These are phyloP conservation scores for Penicillium sp. DNA, from an alignment of 2,329 filamentous ascomycete genomes.

Conservation along the genomic window DNA sequence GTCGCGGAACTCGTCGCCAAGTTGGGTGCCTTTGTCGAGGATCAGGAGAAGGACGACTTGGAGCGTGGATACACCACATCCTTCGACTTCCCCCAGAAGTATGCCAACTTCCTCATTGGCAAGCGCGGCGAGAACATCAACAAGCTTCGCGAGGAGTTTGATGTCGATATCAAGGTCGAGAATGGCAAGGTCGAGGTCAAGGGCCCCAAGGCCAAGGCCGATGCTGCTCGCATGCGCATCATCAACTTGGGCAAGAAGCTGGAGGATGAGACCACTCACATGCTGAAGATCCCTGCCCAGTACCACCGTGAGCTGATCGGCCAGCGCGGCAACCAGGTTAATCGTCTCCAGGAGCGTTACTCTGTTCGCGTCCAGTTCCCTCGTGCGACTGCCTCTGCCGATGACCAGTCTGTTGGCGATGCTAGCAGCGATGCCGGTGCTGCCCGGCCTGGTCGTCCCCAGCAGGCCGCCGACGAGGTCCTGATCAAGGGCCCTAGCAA, in stretches of 20 bases:
- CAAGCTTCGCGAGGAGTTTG: conserved; percentile 71
- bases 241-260: conserved; percentile 77
- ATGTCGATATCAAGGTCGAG: conserved; percentile 83
- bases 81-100: conserved; percentile 96
- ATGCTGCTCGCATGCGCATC: conserved; percentile 83
- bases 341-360: conserved; percentile 89
- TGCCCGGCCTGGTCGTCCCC: conserved; percentile 65
- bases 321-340: conserved; percentile 83
- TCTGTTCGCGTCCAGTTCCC: conserved; percentile 96
- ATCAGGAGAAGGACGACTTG: conserved; percentile 90
- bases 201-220: conserved; percentile 92
- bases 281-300: conserved; percentile 88
- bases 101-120: conserved; percentile 81
- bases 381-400: conserved; percentile 60
- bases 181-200: conserved; percentile 95
- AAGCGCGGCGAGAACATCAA: conserved; percentile 72
- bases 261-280: conserved; percentile 87
- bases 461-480: conserved; percentile 87
- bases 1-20: conserved; percentile 76
- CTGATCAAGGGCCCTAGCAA: conserved; percentile 88
- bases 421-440: conserved; percentile 69
- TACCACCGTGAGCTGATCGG: conserved; percentile 95
- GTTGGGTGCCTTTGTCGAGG: conserved; percentile 78
- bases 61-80: conserved; percentile 85
- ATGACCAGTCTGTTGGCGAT: conserved; percentile 74